Conservation (phyloP, 2,329 filamentous ascomycete species). For the Colletotrichum phormii region DNA sequence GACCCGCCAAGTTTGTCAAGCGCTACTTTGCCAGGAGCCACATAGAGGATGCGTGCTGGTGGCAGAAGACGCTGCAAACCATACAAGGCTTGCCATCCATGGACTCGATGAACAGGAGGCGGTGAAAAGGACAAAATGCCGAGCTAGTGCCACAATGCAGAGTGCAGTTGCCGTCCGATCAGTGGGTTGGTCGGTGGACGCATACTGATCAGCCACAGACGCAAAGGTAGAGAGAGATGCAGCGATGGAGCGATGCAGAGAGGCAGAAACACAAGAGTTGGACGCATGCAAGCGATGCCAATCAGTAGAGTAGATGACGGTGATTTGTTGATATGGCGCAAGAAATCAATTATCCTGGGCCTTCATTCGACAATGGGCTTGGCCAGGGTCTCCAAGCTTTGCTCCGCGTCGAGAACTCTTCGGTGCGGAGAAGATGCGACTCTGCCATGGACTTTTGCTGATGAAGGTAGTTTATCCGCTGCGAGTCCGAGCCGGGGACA, state of each 20-base stretch:
- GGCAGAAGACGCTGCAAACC: not conserved
- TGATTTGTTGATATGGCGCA: slow-evolving; percentile 21
- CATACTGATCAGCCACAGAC: slow-evolving; percentile 12
- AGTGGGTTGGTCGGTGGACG: not conserved
- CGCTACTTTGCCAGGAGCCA: no score
- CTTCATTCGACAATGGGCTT: slow-evolving; percentile 1
- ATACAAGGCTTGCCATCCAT: not conserved
- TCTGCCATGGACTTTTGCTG: slow-evolving; percentile 27
- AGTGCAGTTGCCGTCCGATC: not conserved
- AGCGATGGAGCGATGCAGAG: not conserved
- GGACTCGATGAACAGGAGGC: not conserved
- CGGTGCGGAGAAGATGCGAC: slow-evolving; percentile 34
- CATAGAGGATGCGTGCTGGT: not conserved
- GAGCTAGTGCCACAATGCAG: not conserved
- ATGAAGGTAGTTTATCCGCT: slow-evolving; percentile 35
- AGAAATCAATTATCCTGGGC: slow-evolving; percentile 1
- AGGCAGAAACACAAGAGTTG: not conserved
- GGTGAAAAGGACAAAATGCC: not conserved
- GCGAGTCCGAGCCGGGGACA: slow-evolving; percentile 10
- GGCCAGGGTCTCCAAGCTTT: slow-evolving; percentile 28
- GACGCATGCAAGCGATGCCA: slow-evolving; percentile 21
- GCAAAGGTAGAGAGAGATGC: not conserved
- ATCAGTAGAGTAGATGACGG: slow-evolving; percentile 1
- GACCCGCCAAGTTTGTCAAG: slow-evolving; percentile 7
- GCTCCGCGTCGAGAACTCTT: slow-evolving; percentile 25